Conservation (phyloP, 805 yeast species). For the Starmerella tilneyi region DNA sequence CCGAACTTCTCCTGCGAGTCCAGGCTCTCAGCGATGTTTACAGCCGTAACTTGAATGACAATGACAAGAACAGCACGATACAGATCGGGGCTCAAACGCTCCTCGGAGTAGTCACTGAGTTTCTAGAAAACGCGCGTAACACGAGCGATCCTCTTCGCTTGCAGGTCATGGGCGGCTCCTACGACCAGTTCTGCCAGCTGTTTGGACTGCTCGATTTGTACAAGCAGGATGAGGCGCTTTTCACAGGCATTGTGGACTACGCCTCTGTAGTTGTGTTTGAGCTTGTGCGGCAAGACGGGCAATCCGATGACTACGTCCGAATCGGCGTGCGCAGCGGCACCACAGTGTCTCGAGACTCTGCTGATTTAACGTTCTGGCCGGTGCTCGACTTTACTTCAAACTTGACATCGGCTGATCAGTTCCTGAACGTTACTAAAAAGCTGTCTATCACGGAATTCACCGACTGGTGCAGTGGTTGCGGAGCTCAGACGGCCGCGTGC, state of each 20-base stretch:
- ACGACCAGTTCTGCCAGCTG: background rate
- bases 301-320: background rate
- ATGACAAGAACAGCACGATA: background rate
- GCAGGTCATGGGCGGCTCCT: background rate
- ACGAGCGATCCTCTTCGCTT: background rate
- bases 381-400: background rate
- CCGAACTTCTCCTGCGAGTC: background rate
- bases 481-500: background rate
- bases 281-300: background rate
- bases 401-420: background rate
- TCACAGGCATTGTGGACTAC: background rate
- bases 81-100: background rate
- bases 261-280: background rate
- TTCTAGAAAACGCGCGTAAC: background rate
- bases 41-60: background rate
- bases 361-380: background rate
- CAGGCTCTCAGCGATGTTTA: background rate
- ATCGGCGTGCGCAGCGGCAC: background rate
- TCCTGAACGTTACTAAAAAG: background rate
- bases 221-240: background rate
- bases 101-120: background rate
- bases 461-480: background rate
- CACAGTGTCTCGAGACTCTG: background rate
- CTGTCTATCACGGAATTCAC: background rate
- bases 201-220: background rate